Percentiles rank a stretch among this genome's conserved stretches.
Evolutionary conservation across 2,329 filamentous ascomycete species (phyloP).

Genomic region (Zymoseptoria brevis): DNA sequence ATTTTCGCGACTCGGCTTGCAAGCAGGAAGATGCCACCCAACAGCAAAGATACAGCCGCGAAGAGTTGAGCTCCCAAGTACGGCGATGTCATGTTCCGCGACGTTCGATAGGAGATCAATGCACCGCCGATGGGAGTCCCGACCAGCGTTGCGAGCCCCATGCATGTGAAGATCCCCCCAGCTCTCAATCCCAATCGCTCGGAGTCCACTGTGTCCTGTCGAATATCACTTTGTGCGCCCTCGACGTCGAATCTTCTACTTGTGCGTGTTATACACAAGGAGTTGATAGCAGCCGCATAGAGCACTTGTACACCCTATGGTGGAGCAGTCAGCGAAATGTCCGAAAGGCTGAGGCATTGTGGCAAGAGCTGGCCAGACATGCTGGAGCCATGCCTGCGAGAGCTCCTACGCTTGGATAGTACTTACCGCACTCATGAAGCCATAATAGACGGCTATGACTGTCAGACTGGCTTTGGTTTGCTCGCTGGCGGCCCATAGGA

Average conservation of each 20-base stretch:
- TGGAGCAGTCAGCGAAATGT: no score
- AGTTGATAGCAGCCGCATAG: constrained; percentile 20
- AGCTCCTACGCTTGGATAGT: no score
- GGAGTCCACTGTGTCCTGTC: constrained; percentile 1
- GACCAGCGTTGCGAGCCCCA: constrained; percentile 19
- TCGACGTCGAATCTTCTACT: neutral
- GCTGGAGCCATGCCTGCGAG: no score
- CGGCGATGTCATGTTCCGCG: constrained; percentile 10
- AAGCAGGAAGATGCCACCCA: constrained; percentile 18
- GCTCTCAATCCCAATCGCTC: constrained; percentile 20
- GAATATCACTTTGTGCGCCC: neutral
- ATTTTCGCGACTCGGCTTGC: constrained; percentile 16
- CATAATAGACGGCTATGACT: constrained; percentile 28
- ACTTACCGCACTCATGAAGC: constrained; percentile 22
- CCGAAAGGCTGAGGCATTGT: no score
- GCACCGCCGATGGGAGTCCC: constrained; percentile 24
- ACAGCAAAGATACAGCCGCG: constrained; percentile 13
- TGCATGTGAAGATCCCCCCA: constrained; percentile 19
- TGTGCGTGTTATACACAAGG: constrained; percentile 10
- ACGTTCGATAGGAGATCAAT: constrained; percentile 13
- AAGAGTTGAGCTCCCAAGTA: constrained; percentile 22
- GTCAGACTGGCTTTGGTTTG: constrained; percentile 14
- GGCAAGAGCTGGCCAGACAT: no score
- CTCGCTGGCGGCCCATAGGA: constrained; percentile 42
- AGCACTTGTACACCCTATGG: constrained; percentile 24